Base-by-base conservation (phyloP, 2,329 filamentous ascomycete species). In the Xylariaceae sp. region DNA sequence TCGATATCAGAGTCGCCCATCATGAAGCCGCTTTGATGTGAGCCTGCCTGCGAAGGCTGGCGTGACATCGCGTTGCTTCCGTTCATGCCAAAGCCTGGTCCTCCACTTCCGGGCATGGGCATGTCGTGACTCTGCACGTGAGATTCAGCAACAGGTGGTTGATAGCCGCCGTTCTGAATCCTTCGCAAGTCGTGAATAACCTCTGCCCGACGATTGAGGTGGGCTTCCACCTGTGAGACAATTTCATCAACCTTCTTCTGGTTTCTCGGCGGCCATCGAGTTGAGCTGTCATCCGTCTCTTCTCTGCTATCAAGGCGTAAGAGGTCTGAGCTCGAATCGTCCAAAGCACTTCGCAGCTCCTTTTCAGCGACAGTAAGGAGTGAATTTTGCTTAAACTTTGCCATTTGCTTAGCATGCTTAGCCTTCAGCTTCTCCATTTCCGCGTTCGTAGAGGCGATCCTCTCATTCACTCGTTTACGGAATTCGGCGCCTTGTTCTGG, bases 351-450 rank as follows among this genome's bases (percentile, higher is more conserved):
- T 39, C 90, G 85, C 57, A 97, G 78, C 60, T 89, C 85, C 66
- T 87, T 83, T 74, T 97, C 93, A 1, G 90, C 88, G 58, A 84
- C 80, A 66, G 85, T 87, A 53, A 96, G 79, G 0, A 86, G 74
- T 6, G 88, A 88, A 56, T 85, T 86, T 57, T 84, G 83, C 72
- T 87, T 88, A 67, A 96, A 83, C 64, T 87, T 88, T 23, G 86
- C 84, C 76, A 97, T 82, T 59, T 87, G 83, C 68, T 85, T 85
- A 2, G 85, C 86, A 72, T 99, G 93, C 34, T 88, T 84, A 39
- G 83, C 83, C 73, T 91, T 90, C 83, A 97, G 87, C 66, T 85
- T 86, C 66, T 92, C 88, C 57, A 97, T 91, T 68, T 97, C 92
- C 0, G 84, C 84, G 61, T 89, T 85, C 54, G 90, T 88, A 34